Evolutionary conservation across 2,329 filamentous ascomycete genomes (phyloP).

Genomic region (Endoconidiophora laricicola): DNA sequence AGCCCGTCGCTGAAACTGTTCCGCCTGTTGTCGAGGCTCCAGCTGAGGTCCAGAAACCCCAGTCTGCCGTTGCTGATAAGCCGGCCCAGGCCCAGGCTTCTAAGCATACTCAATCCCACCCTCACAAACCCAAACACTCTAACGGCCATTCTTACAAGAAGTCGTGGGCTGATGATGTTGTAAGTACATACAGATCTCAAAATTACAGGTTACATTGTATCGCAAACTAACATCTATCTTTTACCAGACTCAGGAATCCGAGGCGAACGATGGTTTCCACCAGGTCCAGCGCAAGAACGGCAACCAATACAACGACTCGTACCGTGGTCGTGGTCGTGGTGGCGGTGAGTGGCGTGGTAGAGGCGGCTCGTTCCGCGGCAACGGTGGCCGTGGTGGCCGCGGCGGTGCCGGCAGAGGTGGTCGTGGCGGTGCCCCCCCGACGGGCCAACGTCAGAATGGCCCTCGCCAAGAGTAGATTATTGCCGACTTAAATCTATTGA

Average conservation of each 20-base stretch:
- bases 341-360: slow-evolving; percentile 25
- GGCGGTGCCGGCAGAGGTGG: slow-evolving; percentile 29
- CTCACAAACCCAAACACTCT: slow-evolving; percentile 30
- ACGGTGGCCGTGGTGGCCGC: slow-evolving; percentile 34
- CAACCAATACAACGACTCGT: slow-evolving; percentile 6
- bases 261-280: slow-evolving; percentile 46
- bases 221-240: slow-evolving; percentile 11
- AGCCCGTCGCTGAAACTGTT: slow-evolving; percentile 20
- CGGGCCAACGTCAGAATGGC: slow-evolving; percentile 22
- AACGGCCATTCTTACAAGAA: slow-evolving; percentile 38
- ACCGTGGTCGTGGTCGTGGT: slow-evolving; percentile 35
- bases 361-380: slow-evolving; percentile 23
- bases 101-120: slow-evolving; percentile 45
- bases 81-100: slow-evolving; percentile 29
- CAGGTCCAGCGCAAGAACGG: slow-evolving; percentile 43
- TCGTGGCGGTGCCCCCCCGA: slow-evolving; percentile 20
- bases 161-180: slow-evolving; percentile 63
- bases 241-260: neutral
- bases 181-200: slow-evolving; percentile 29
- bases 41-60: slow-evolving; percentile 26
- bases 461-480: slow-evolving; percentile 3
- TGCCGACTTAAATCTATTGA: neutral
- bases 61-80: slow-evolving; percentile 16
- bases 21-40: slow-evolving; percentile 40
- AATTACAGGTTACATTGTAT: slow-evolving; percentile 23